phyloP scores from a whole-genome alignment of 192 early-diverging fungal species.

The Coemansia sp. region DNA sequence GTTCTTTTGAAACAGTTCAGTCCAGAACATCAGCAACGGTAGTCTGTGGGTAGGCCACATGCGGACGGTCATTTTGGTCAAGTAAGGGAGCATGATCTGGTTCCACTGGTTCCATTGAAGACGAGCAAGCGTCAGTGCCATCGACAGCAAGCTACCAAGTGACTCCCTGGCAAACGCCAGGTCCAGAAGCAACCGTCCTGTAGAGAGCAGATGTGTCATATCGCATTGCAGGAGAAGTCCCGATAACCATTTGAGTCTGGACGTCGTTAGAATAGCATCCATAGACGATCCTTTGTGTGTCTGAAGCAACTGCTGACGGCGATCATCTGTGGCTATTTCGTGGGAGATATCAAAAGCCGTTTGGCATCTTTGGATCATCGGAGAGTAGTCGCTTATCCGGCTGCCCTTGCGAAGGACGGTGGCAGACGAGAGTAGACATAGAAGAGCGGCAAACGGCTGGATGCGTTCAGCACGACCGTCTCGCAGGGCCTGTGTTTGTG shows the following conservation, averaged over 20 bases:
- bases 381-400: slow-evolving; percentile 37
- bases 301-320: background rate
- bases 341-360: slow-evolving; percentile 20
- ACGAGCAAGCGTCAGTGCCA: slow-evolving; percentile 69
- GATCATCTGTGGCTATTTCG: background rate
- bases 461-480: slow-evolving; percentile 8
- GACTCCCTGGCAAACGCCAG: slow-evolving; percentile 24
- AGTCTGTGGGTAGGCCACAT: slow-evolving; percentile 21
- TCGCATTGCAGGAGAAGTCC: slow-evolving; percentile 34
- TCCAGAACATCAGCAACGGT: slow-evolving; percentile 36
- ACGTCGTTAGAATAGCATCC: slow-evolving; percentile 17
- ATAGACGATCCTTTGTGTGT: background rate
- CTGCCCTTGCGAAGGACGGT: slow-evolving; percentile 49
- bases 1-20: slow-evolving; percentile 27
- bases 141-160: slow-evolving; percentile 58
- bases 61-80: slow-evolving; percentile 48
- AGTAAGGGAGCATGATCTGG: slow-evolving; percentile 71
- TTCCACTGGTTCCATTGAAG: slow-evolving; percentile 73
- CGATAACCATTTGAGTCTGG: slow-evolving; percentile 33
- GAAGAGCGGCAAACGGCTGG: slow-evolving; percentile 21
- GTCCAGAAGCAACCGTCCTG: slow-evolving; percentile 40
- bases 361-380: slow-evolving; percentile 35
- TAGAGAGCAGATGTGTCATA: slow-evolving; percentile 30
- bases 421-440: slow-evolving; percentile 26
- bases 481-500: slow-evolving; percentile 9